Percentiles rank a stretch among this genome's conserved stretches.
Evolutionary conservation across 768 basidiomycete genomes (phyloP).

Genomic region (Leucosporidium creatinivorum): DNA sequence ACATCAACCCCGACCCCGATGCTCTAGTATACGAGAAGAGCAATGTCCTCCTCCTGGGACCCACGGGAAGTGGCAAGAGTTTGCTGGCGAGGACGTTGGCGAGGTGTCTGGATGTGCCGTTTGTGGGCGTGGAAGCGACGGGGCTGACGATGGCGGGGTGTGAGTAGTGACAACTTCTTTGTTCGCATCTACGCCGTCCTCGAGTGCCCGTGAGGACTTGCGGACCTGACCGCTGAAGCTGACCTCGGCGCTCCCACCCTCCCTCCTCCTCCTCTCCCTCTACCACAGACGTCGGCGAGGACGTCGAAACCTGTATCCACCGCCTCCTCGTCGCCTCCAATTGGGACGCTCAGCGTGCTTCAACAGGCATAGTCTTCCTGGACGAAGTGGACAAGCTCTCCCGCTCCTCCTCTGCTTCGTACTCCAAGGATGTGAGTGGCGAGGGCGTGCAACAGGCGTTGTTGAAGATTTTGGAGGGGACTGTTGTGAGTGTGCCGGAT

Average conservation of each 20-base stretch:
- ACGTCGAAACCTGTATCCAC: slow-evolving; percentile 85
- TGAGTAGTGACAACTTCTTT: background rate
- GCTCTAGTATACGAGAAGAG: slow-evolving; percentile 76
- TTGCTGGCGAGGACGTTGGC: slow-evolving; percentile 86
- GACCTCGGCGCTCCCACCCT: too few relatives aligned
- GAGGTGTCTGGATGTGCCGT: slow-evolving; percentile 82
- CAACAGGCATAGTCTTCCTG: slow-evolving; percentile 87
- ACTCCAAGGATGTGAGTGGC: slow-evolving; percentile 75
- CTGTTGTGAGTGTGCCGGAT: slow-evolving; percentile 48
- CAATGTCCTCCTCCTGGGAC: slow-evolving; percentile 74
- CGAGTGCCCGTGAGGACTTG: too few relatives aligned
- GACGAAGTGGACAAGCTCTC: slow-evolving; percentile 95
- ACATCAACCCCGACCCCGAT: background rate
- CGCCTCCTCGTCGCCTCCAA: slow-evolving; percentile 82
- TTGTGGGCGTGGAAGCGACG: slow-evolving; percentile 87
- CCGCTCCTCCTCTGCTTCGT: slow-evolving; percentile 45
- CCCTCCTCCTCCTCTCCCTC: slow-evolving; percentile 11
- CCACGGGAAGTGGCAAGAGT: slow-evolving; percentile 42
- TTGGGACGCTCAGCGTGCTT: slow-evolving; percentile 77
- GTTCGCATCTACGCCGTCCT: too few relatives aligned
- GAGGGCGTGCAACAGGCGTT: slow-evolving; percentile 89
- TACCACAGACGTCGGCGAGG: slow-evolving; percentile 78
- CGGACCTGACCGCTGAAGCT: too few relatives aligned
- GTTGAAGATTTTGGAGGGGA: slow-evolving; percentile 89
- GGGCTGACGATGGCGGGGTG: slow-evolving; percentile 68